A percentile compares a stretch with the other conserved stretches of the same genome.
phyloP scores from a whole-genome alignment of 192 early-diverging fungal genomes.

The Coemansia sp. region DNA sequence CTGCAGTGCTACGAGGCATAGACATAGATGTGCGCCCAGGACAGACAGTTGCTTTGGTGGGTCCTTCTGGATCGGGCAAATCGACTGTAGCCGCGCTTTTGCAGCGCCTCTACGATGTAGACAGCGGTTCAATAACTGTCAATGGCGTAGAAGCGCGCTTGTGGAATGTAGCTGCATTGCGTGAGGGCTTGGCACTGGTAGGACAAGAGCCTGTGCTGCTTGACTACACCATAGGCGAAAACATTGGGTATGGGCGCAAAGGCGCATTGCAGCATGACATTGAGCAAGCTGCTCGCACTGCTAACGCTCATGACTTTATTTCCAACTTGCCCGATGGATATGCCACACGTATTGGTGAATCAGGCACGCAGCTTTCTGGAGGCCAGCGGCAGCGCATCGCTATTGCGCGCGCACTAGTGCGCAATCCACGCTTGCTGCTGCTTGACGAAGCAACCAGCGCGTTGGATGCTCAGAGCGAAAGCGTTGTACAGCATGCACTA shows the following conservation, averaged over 20 bases:
- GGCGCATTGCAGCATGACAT: slow-evolving; percentile 58
- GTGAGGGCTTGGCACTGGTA: slow-evolving; percentile 78
- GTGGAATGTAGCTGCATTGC: slow-evolving; percentile 67
- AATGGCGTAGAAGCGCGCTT: slow-evolving; percentile 60
- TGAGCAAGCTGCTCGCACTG: slow-evolving; percentile 55
- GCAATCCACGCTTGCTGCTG: slow-evolving; percentile 68
- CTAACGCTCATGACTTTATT: slow-evolving; percentile 67
- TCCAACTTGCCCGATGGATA: slow-evolving; percentile 58
- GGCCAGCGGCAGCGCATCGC: slow-evolving; percentile 72
- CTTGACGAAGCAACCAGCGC: slow-evolving; percentile 86
- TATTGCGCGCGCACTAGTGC: slow-evolving; percentile 68
- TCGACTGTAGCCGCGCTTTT: slow-evolving; percentile 62
- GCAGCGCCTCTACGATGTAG: slow-evolving; percentile 79
- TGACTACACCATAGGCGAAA: slow-evolving; percentile 82
- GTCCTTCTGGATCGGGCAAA: slow-evolving; percentile 85
- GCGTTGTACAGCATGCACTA: slow-evolving; percentile 75
- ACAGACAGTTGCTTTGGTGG: slow-evolving; percentile 81
- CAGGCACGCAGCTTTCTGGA: slow-evolving; percentile 62
- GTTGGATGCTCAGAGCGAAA: slow-evolving; percentile 78
- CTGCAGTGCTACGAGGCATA: slow-evolving; percentile 62
- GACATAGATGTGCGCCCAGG: slow-evolving; percentile 55
- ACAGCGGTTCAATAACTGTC: slow-evolving; percentile 58
- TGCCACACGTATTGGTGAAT: slow-evolving; percentile 67
- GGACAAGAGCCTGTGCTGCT: slow-evolving; percentile 92
- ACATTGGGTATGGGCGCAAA: slow-evolving; percentile 75